Evolutionary conservation across 2,329 filamentous ascomycete species (phyloP).

Genomic region (Teratosphaeria epicoccoides): DNA sequence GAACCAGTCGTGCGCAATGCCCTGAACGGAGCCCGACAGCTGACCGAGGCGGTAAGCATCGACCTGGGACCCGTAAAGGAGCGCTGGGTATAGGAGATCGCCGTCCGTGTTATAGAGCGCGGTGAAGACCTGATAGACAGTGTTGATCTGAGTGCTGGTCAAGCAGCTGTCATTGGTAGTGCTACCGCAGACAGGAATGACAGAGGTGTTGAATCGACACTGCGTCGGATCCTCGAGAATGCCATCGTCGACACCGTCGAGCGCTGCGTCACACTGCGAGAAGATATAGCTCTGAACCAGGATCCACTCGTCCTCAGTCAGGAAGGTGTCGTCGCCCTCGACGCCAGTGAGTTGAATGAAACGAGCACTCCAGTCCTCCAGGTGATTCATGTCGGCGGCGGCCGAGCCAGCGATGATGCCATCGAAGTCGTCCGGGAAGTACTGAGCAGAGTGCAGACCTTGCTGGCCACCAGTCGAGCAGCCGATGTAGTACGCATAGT

Average conservation of each 20-base stretch:
- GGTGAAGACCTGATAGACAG: constrained; percentile 34
- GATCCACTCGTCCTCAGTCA: constrained; percentile 31
- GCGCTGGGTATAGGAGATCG: constrained; percentile 39
- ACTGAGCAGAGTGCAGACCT: constrained; percentile 36
- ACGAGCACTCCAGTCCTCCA: constrained; percentile 32
- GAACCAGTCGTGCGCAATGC: constrained; percentile 36
- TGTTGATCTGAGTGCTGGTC: constrained; percentile 33
- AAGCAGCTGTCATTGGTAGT: constrained; percentile 32
- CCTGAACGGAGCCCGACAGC: constrained; percentile 33
- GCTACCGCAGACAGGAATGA: constrained; percentile 27
- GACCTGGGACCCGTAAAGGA: constrained; percentile 40
- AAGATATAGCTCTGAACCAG: constrained; percentile 35
- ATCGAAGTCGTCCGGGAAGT: constrained; percentile 39
- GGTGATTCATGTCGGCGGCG: constrained; percentile 34
- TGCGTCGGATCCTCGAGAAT: constrained; percentile 37
- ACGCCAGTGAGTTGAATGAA: constrained; percentile 34
- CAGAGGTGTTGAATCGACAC: constrained; percentile 31
- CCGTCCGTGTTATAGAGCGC: constrained; percentile 35
- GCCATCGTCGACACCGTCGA: constrained; percentile 40
- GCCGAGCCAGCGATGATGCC: constrained; percentile 38
- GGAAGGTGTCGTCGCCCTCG: constrained; percentile 31
- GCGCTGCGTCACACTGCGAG: constrained; percentile 39
- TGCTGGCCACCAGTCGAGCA: constrained; percentile 42
- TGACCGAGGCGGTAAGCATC: constrained; percentile 28
- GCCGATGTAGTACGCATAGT: constrained; percentile 38